phyloP scores from a whole-genome alignment of 805 yeast genomes.

The Saccharomyces mikatae region DNA sequence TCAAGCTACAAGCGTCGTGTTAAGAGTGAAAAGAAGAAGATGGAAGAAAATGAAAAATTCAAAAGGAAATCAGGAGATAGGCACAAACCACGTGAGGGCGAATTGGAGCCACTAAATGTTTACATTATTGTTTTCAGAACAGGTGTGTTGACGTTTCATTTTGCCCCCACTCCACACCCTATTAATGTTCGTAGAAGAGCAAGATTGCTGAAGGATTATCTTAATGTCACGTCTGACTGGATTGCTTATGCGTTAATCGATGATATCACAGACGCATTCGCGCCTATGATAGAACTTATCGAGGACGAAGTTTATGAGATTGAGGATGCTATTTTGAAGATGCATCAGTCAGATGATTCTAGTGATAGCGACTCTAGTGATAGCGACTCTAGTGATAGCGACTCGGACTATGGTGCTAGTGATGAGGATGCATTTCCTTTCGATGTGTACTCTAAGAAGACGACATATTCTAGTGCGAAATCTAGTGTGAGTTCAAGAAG shows the following conservation, averaged over 20 bases:
- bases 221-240: conserved; percentile 93
- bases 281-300: conserved; percentile 89
- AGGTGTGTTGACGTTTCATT: conserved; percentile 90
- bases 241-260: conserved; percentile 93
- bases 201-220: conserved; percentile 73
- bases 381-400: conserved; percentile 19
- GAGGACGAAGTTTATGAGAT: conserved; percentile 93
- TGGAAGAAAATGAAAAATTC: conserved; percentile 32
- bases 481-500: conserved; percentile 21
- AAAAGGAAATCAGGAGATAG: conserved; percentile 39
- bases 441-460: background rate
- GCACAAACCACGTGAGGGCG: conserved; percentile 40
- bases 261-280: conserved; percentile 95
- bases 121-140: conserved; percentile 85
- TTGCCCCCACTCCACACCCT: conserved; percentile 92
- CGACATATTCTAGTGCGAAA: background rate
- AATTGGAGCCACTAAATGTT: conserved; percentile 82
- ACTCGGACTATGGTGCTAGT: conserved; percentile 11
- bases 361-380: conserved; percentile 32
- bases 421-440: conserved; percentile 6
- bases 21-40: conserved; percentile 22
- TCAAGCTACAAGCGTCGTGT: conserved; percentile 16
- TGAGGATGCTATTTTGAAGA: conserved; percentile 79
- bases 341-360: conserved; percentile 62
- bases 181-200: conserved; percentile 92